Percentiles rank a stretch among this genome's conserved stretches.
Evolutionary conservation across 2,329 filamentous ascomycete species (phyloP).

Genomic region (Pestalotiopsis sp.): DNA sequence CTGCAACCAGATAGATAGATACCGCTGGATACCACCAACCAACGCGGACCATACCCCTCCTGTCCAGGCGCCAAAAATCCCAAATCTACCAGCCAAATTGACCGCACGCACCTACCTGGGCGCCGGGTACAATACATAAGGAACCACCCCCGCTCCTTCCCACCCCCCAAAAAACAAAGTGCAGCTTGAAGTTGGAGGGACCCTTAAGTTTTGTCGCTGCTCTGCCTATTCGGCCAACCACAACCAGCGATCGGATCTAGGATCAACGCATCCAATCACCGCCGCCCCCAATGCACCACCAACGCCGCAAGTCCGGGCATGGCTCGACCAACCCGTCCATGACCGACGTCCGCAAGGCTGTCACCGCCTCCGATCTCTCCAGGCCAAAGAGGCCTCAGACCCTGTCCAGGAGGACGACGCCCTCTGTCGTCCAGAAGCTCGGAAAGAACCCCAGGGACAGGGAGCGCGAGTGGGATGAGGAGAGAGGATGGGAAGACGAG

Average conservation of each 20-base stretch:
- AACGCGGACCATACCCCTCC: background rate
- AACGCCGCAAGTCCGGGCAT: conserved; percentile 57
- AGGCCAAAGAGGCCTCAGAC: conserved; percentile 48
- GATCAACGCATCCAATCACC: conserved; percentile 21
- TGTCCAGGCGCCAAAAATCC: background rate
- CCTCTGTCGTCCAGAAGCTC: conserved; percentile 44
- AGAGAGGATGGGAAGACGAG: conserved; percentile 54
- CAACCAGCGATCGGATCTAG: conserved; percentile 13
- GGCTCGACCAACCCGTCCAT: conserved; percentile 51
- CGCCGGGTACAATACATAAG: background rate
- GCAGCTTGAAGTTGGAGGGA: conserved; percentile 8
- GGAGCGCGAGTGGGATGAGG: conserved; percentile 50
- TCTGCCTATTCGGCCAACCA: conserved; percentile 15
- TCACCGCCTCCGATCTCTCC: conserved; percentile 43
- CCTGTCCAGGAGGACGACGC: conserved; percentile 43
- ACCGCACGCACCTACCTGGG: background rate
- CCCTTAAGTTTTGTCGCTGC: background rate
- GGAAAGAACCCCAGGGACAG: conserved; percentile 52
- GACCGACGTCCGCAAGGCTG: conserved; percentile 56
- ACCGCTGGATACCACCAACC: background rate
- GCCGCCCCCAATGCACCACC: conserved; percentile 51
- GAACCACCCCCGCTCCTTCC: conserved; percentile 4
- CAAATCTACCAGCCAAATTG: background rate
- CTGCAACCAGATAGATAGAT: no score
- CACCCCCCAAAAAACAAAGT: background rate